Percentiles rank a stretch among this genome's conserved stretches.
Evolutionary conservation across 495 filamentous ascomycete species (phyloP).

Genomic region (Geopyxis carbonaria): DNA sequence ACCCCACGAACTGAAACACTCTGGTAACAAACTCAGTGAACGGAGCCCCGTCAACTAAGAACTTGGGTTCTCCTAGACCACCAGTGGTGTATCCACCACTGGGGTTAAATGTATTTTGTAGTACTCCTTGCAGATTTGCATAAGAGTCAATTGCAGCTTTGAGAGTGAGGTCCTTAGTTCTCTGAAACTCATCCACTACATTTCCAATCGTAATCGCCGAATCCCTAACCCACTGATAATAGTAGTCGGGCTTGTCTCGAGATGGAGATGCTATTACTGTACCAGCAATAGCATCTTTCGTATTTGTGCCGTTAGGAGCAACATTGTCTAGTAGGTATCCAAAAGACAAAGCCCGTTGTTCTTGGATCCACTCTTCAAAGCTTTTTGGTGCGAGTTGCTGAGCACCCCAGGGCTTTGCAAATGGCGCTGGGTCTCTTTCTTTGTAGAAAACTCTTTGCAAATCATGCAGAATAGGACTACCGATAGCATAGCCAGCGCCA

Average conservation of each 20-base stretch:
- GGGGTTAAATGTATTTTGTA: constrained; percentile 18
- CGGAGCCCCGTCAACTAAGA: constrained; percentile 38
- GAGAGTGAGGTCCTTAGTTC: constrained; percentile 33
- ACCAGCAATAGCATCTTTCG: constrained; percentile 32
- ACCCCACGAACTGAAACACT: background rate
- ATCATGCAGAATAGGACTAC: no score
- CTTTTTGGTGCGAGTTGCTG: background rate
- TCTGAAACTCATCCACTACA: constrained; percentile 39
- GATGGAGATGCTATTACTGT: constrained; percentile 41
- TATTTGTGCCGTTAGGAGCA: constrained; percentile 33
- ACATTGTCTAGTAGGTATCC: constrained; percentile 42
- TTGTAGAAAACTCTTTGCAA: no score
- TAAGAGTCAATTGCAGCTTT: constrained; percentile 16
- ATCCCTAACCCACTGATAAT: constrained; percentile 58
- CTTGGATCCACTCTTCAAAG: constrained; percentile 26
- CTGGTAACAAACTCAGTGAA: constrained; percentile 29
- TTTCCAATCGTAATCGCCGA: constrained; percentile 43
- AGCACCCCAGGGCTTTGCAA: no score
- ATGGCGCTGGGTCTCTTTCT: no score
- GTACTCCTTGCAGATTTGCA: constrained; percentile 24
- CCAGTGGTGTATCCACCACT: constrained; percentile 21
- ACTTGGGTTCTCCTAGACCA: constrained; percentile 43
- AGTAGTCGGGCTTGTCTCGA: constrained; percentile 37
- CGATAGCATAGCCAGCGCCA: no score
- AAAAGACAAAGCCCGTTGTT: constrained; percentile 29